Base-by-base conservation (phyloP, 108 stramenopile species). In the Skeletonema marinoi region DNA sequence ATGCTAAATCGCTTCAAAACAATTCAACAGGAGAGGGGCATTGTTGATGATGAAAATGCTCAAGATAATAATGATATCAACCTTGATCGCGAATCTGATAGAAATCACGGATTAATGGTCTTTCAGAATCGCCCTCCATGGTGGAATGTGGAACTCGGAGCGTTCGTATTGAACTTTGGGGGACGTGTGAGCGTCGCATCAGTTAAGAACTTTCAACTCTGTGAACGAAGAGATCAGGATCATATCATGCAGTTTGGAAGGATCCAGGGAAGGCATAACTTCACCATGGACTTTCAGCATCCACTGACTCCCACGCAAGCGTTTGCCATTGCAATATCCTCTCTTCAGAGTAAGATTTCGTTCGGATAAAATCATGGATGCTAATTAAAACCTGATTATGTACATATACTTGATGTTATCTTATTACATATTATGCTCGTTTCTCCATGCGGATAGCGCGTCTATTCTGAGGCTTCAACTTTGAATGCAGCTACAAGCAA, bases 141-240 rank as follows among this genome's bases (percentile, higher is more conserved):
- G 94, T 95, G 94, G 94, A 95, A 95, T 69, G 71, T 87, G 0
- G 94, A 95, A 66, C 77, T 95, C 8, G 90, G 90, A 9, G 92
- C 94, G 1, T 95, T 95, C 61, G 92, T 95, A n/a, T 71, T 95
- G 36, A 95, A 95, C 62, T 95, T 95, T 84, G 92, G 94, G 46
- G 94, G 94, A 1, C 81, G 94, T 17, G 94, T 95, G 2, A 93
- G 90, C 62, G 92, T 95, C 11, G 94, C 94, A 10, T 92, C 90
- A 30, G 94, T 95, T 14, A 95, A 95, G 70, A 95, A 95, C 67
- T 95, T 95, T 81, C 94, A 95, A 81, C 76, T 95, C 12, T 93
- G 92, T 42, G 89, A 96, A 69, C 81, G 89, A 21, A 83, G 70
- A 25, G 87, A 89, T 71, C 90, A 92, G 39, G 92, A 96, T 33